Evolutionary conservation across 2,329 filamentous ascomycete genomes (phyloP), one percentile per base, ranked within the genome.

Genomic region (Sporothrix variecibatus): DNA sequence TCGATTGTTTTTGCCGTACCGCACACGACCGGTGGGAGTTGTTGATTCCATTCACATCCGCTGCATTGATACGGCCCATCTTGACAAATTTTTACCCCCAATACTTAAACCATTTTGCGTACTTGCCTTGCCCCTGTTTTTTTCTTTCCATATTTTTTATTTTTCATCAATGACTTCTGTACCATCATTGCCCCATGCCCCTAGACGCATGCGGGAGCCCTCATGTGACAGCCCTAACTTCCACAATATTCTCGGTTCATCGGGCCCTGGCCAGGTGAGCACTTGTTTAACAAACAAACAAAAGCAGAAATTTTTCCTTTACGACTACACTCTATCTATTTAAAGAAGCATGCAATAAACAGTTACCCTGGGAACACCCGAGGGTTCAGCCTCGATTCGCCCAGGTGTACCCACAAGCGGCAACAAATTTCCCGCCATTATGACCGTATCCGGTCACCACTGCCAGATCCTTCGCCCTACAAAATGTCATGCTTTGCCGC

Each of bases 161-260:
- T 53, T 53, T 53, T 53, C 49, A 23, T 23, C 49, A 23, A 20
- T 15, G 9, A 8, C 23, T 56, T 56, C 51, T 56, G 46, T 15
- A 26, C n/a, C n/a, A n/a, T n/a, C n/a, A n/a, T n/a, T n/a, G n/a
- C n/a, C n/a, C n/a, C n/a, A n/a, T n/a, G n/a, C n/a, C n/a, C n/a
- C n/a, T n/a, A n/a, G n/a, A n/a, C n/a, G n/a, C n/a, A n/a, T n/a
- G n/a, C n/a, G n/a, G 11, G 11, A 53, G 5, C 53, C 53, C 49
- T 26, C 53, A 11, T 31, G 6, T 4, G 3, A 9, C 20, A 20
- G 15, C 5, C 12, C 15, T 49, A 49, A 40, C 64, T 49, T 67
- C 40, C 40, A 49, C 40, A 31, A 49, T 26, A 46, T 67, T 67
- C n/a, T n/a, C n/a, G n/a, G n/a, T n/a, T n/a, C n/a, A n/a, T 67